Conservation (phyloP, 805 yeast species). For the Nakazawaea sp. region DNA sequence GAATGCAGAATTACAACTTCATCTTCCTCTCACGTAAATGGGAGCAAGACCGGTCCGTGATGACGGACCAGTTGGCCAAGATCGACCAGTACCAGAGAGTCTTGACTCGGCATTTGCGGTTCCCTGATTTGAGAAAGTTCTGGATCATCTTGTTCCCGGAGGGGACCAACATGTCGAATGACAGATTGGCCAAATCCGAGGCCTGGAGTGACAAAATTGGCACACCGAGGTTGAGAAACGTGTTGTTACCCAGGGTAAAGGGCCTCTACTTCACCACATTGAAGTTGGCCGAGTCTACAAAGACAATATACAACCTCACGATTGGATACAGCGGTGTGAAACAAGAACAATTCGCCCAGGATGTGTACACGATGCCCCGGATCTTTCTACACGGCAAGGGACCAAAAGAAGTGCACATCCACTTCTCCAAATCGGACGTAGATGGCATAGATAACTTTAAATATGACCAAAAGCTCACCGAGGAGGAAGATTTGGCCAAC, state of each 20-base stretch:
- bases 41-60: slow-evolving; percentile 61
- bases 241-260: slow-evolving; percentile 75
- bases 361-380: slow-evolving; percentile 55
- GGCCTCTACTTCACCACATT: slow-evolving; percentile 68
- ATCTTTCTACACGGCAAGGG: slow-evolving; percentile 66
- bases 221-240: slow-evolving; percentile 46
- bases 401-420: slow-evolving; percentile 60
- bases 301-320: slow-evolving; percentile 73
- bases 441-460: slow-evolving; percentile 56
- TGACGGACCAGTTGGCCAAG: slow-evolving; percentile 47
- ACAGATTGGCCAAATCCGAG: slow-evolving; percentile 53
- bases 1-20: slow-evolving; percentile 75
- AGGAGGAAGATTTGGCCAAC: slow-evolving; percentile 30
- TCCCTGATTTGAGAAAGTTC: slow-evolving; percentile 37
- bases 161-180: slow-evolving; percentile 78
- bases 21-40: slow-evolving; percentile 81
- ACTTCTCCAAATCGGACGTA: slow-evolving; percentile 52
- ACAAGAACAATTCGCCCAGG: slow-evolving; percentile 67
- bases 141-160: slow-evolving; percentile 84
- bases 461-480: slow-evolving; percentile 38
- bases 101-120: slow-evolving; percentile 50
- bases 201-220: slow-evolving; percentile 49
- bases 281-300: slow-evolving; percentile 44
- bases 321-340: slow-evolving; percentile 72
- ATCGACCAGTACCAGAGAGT: slow-evolving; percentile 29